Evolutionary conservation across 163 green algal genomes (phyloP).

Genomic region (Dunaliella salina): DNA sequence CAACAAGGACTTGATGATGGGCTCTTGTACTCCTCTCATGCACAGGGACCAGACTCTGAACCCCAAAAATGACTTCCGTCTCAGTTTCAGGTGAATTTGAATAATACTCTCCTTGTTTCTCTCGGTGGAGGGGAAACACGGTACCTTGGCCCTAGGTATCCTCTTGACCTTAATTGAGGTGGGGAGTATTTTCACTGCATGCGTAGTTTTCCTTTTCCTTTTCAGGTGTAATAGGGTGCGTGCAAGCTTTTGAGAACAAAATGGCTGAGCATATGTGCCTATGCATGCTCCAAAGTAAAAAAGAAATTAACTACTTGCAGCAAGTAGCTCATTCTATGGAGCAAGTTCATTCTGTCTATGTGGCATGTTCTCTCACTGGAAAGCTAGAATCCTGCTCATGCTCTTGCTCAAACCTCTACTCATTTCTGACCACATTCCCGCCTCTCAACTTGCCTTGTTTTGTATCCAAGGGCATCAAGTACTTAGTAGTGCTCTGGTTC

Average conservation of each 20-base stretch:
- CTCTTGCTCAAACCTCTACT: no score
- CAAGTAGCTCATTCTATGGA: no score
- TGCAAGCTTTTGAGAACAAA: background rate
- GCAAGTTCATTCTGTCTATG: no score
- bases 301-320: no score
- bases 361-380: no score
- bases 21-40: background rate
- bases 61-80: constrained; percentile 5
- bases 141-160: no score
- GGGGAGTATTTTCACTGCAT: no score
- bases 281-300: background rate
- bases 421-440: no score
- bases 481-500: background rate
- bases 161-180: no score
- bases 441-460: background rate
- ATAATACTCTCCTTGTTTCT: background rate
- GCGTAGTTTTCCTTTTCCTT: background rate
- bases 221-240: background rate
- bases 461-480: background rate
- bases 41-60: background rate
- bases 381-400: no score
- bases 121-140: no score
- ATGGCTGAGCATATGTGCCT: background rate
- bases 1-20: background rate
- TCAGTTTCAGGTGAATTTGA: background rate